A percentile compares a stretch with the other conserved stretches of the same genome.
phyloP scores from a whole-genome alignment of 23 red algal genomes.

The Gracilaria domingensis region DNA sequence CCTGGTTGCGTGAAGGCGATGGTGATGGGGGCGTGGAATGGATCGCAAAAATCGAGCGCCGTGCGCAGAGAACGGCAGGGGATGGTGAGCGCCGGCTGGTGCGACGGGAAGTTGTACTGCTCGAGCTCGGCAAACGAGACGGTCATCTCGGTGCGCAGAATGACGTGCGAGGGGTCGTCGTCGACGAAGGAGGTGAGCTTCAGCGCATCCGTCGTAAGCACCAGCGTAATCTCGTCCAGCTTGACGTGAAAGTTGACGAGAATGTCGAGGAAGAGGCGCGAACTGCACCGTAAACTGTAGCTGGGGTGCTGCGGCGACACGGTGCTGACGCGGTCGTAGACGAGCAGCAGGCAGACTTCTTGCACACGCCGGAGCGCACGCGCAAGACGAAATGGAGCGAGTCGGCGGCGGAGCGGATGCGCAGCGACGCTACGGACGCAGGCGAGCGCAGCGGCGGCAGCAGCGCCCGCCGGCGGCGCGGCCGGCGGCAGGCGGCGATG shows the following conservation, averaged over 20 bases:
- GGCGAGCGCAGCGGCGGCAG: slow-evolving; percentile 39
- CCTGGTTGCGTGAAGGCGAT: slow-evolving; percentile 17
- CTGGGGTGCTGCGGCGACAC: neutral
- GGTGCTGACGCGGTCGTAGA: slow-evolving; percentile 34
- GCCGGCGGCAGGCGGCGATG: neutral
- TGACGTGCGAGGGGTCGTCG: slow-evolving; percentile 50
- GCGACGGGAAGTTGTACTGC: neutral
- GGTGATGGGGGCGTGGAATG: slow-evolving; percentile 26
- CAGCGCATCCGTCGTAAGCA: slow-evolving; percentile 15
- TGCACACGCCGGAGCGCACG: slow-evolving; percentile 25
- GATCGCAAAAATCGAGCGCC: slow-evolving; percentile 62
- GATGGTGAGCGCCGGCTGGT: slow-evolving; percentile 11
- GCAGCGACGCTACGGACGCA: slow-evolving; percentile 26
- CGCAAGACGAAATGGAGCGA: neutral
- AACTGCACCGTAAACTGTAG: neutral
- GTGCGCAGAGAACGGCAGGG: slow-evolving; percentile 35
- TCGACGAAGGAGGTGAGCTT: slow-evolving; percentile 50
- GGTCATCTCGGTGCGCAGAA: slow-evolving; percentile 62
- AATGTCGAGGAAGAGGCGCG: slow-evolving; percentile 30
- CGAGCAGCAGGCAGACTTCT: slow-evolving; percentile 27
- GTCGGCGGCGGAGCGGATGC: neutral
- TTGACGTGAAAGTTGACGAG: slow-evolving; percentile 40
- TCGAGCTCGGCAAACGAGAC: slow-evolving; percentile 32
- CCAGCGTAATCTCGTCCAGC: slow-evolving; percentile 59
- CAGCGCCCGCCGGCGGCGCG: slow-evolving; percentile 7